Evolutionary conservation across 208 protist species (phyloP).

Genomic region (Wallacemonas rigidus): DNA sequence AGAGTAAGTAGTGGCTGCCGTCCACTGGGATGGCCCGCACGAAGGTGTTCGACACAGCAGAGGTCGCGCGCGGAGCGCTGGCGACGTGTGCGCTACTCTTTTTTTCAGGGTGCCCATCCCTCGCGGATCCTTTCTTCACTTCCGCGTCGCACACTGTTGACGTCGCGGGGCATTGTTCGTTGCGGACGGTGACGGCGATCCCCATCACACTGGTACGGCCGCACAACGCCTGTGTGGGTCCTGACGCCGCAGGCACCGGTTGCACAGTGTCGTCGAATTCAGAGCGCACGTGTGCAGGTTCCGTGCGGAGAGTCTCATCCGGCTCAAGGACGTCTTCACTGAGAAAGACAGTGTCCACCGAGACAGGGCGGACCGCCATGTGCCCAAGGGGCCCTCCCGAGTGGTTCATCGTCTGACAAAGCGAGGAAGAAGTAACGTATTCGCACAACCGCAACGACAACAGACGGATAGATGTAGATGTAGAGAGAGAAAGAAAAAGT

Average conservation of each 20-base stretch:
- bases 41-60: background rate
- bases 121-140: too few species aligned
- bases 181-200: conserved; percentile 12
- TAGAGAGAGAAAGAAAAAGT: conserved; percentile 8
- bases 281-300: too few species aligned
- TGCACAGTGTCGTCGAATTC: too few species aligned
- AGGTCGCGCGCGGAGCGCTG: too few species aligned
- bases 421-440: conserved; percentile 13
- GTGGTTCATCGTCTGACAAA: conserved; percentile 10
- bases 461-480: background rate
- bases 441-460: background rate
- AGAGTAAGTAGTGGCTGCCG: conserved; percentile 5
- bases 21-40: background rate
- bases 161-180: background rate
- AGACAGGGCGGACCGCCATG: background rate
- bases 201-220: conserved; percentile 1
- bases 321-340: conserved; percentile 1
- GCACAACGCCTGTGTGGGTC: background rate
- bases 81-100: too few species aligned
- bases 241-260: background rate
- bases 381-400: background rate
- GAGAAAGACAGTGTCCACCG: conserved; percentile 1
- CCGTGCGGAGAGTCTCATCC: background rate
- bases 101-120: too few species aligned
- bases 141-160: too few species aligned